Base-by-base conservation (phyloP, 2,329 filamentous ascomycete species). In the Phoma sp. region DNA sequence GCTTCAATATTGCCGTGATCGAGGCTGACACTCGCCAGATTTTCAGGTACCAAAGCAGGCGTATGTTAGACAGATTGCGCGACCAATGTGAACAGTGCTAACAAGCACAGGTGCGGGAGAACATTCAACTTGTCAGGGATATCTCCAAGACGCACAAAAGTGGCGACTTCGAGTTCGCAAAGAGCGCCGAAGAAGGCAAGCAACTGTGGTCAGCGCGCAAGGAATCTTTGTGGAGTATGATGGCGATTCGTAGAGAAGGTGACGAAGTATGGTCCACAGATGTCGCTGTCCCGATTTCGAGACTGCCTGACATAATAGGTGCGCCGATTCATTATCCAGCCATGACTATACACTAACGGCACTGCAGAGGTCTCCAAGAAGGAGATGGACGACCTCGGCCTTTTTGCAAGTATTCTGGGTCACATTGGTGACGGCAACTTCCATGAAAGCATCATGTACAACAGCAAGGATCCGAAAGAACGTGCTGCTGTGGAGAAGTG, bases 401-500 rank as follows among this genome's bases (percentile, higher is more conserved):
- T 96, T 1, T 96, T 96, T 71, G 91, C 91, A 1, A 92, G 89
- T 66, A 90, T 96, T 25, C 79, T 97, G 4, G 93, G 93, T 3
- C 93, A 97, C 69, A 89, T 97, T 52, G 93, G 93, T 10, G 93
- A 96, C 69, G 93, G 93, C 33, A 97, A 97, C 75, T 97, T 97
- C 78, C 93, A 97, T 73, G 88, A 93, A 71, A 90, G 89, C 70
- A 95, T 97, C 75, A 88, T 97, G 77, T 97, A 96, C 73, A 86
- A 95, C 75, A 83, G 84, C 24, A 82, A 80, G 23, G 81, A 92
- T 50, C 82, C 84, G 3, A 85, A 81, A 24, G 89, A 96, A 75
- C 83, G 83, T 51, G 87, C 83, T 37, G 89, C 89, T 62, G 91
- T 95, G 1, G 90, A 95, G 71, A 83, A 81, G 49, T 91, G 90